A percentile compares a stretch with the other conserved stretches of the same genome.
Evolutionary conservation across 768 basidiomycete genomes (phyloP).

Genomic region (Xerocomus spinulosus): DNA sequence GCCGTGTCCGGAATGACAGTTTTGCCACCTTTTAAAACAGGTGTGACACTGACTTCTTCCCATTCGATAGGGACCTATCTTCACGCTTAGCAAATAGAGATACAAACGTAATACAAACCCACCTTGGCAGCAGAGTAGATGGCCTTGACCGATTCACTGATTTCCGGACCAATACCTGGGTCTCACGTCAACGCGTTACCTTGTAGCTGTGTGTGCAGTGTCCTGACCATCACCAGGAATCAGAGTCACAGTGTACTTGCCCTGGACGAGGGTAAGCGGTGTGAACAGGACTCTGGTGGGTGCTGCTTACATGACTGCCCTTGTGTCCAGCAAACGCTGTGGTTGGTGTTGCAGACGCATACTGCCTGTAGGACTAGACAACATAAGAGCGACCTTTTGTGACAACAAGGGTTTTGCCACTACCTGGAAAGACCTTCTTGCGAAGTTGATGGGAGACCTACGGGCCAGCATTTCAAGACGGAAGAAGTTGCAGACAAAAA

Average conservation of each 20-base stretch:
- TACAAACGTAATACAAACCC: constrained; percentile 14
- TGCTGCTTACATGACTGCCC: constrained; percentile 66
- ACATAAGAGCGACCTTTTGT: constrained; percentile 10
- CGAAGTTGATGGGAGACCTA: constrained; percentile 52
- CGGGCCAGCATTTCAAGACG: constrained; percentile 51
- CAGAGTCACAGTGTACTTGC: constrained; percentile 93
- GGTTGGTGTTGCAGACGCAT: constrained; percentile 72
- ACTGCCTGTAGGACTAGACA: constrained; percentile 51
- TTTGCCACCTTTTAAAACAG: constrained; percentile 90
- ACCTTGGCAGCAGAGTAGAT: constrained; percentile 90
- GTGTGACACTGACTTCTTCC: constrained; percentile 98
- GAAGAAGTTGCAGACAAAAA: constrained; percentile 17
- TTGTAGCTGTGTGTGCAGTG: constrained; percentile 6
- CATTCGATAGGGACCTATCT: constrained; percentile 92
- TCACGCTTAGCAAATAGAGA: constrained; percentile 10
- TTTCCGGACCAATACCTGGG: constrained; percentile 96
- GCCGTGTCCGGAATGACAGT: constrained; percentile 93
- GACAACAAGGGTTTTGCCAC: constrained; percentile 10
- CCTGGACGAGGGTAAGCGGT: constrained; percentile 43
- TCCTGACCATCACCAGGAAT: constrained; percentile 90
- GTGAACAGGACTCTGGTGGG: not conserved
- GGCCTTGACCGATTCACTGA: constrained; percentile 90
- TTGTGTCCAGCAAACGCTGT: constrained; percentile 90
- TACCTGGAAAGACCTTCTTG: constrained; percentile 50
- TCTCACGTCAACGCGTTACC: constrained; percentile 14